Evolutionary conservation across 176 grass and related monocot genomes (phyloP).

Genomic region (Raddia distichophylla): DNA sequence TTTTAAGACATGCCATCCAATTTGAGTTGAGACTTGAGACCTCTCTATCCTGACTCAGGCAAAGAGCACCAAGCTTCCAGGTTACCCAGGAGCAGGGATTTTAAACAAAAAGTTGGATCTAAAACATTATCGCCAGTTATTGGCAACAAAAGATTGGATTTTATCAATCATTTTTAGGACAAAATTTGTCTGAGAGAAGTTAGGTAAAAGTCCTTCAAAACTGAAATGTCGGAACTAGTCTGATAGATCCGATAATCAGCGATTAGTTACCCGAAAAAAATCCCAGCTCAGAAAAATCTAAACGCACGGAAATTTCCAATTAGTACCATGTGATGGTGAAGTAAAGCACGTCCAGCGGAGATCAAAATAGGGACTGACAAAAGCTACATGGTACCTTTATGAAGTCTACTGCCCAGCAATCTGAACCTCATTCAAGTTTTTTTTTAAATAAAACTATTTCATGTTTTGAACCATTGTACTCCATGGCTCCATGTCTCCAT

Average conservation of each 20-base stretch:
- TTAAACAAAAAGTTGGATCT: neutral
- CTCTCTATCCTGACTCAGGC: neutral
- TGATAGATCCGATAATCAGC: too few species aligned
- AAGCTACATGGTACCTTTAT: constrained; percentile 43
- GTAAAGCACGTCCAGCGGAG: neutral
- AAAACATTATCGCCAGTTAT: too few species aligned
- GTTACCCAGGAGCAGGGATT: constrained; percentile 13
- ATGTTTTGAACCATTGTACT: too few species aligned
- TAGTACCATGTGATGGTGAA: constrained; percentile 16
- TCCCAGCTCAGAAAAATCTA: too few species aligned
- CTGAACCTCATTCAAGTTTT: neutral
- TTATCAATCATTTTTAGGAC: too few species aligned
- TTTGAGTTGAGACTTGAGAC: neutral
- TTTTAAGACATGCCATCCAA: constrained; percentile 47
- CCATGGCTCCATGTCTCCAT: too few species aligned
- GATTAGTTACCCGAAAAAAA: too few species aligned
- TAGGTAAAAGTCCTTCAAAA: too few species aligned
- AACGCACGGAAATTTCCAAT: neutral
- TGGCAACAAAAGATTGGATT: too few species aligned
- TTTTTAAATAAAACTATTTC: too few species aligned
- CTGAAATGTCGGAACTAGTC: too few species aligned
- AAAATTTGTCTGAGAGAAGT: too few species aligned
- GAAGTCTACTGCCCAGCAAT: constrained; percentile 42
- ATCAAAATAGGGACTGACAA: neutral
- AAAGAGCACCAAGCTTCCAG: constrained; percentile 23